These are phyloP conservation scores for Linum lewisii DNA, from an alignment of 345 rosid genomes.

Conservation along the genomic window DNA sequence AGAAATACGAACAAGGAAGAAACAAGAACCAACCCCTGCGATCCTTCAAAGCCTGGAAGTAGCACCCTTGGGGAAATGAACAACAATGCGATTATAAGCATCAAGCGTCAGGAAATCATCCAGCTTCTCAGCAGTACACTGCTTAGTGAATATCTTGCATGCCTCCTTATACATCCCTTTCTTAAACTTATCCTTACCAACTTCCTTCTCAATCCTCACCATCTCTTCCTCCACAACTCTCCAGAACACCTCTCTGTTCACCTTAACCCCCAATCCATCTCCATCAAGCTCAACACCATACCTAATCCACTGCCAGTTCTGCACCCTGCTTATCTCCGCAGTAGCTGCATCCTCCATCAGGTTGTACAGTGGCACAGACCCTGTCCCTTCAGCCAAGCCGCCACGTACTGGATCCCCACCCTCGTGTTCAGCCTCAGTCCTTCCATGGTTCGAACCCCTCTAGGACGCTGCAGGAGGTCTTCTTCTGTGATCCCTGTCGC, in stretches of 20 bases:
- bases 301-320: constrained; percentile 94
- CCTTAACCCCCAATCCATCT: constrained; percentile 62
- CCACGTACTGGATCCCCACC: constrained; percentile 83
- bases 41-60: constrained; percentile 42
- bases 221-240: constrained; percentile 87
- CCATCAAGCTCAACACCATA: constrained; percentile 69
- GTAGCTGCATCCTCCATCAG: constrained; percentile 97
- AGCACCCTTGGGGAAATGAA: constrained; percentile 39
- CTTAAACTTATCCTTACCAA: constrained; percentile 67
- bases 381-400: constrained; percentile 81
- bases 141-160: constrained; percentile 56
- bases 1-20: no score
- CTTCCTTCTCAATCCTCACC: constrained; percentile 73
- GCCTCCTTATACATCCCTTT: constrained; percentile 76
- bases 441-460: constrained; percentile 71
- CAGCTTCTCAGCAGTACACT: constrained; percentile 45
- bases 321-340: constrained; percentile 89
- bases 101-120: constrained; percentile 86
- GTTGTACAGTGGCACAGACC: constrained; percentile 88
- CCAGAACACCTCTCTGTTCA: constrained; percentile 52
- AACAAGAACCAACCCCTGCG: no score
- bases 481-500: constrained; percentile 57
- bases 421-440: constrained; percentile 84
- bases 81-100: constrained; percentile 57
- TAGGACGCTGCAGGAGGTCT: constrained; percentile 73